A percentile compares a stretch with the other conserved stretches of the same genome.
These are phyloP conservation scores for Aspergillus sp. DNA, from an alignment of 2,329 filamentous ascomycete species.

Conservation along the genomic window DNA sequence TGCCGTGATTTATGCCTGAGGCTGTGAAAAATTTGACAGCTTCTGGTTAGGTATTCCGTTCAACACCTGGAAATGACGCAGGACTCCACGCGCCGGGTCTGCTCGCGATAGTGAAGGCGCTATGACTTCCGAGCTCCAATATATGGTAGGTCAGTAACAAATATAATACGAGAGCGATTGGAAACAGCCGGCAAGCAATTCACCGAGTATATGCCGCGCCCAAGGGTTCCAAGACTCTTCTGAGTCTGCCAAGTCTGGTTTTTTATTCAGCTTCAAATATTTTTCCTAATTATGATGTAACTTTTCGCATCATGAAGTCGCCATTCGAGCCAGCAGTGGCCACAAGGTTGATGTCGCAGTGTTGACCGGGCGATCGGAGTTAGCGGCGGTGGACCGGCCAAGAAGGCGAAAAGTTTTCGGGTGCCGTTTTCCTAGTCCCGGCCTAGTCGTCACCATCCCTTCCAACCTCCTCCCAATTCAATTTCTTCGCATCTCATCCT, in stretches of 20 bases:
- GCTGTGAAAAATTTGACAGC: neutral
- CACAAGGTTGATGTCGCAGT: neutral
- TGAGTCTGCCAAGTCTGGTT: neutral
- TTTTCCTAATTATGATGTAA: slow-evolving; percentile 3
- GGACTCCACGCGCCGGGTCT: neutral
- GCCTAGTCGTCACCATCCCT: slow-evolving; percentile 22
- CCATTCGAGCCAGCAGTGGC: neutral
- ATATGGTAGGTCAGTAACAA: neutral
- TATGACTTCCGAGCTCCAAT: neutral
- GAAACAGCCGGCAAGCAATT: neutral
- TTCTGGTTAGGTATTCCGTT: too few relatives aligned
- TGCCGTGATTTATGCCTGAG: slow-evolving; percentile 5
- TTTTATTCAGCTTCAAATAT: neutral
- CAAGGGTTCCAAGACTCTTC: neutral
- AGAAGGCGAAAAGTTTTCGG: slow-evolving; percentile 35
- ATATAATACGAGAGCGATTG: neutral
- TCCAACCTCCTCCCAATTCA: slow-evolving; percentile 23
- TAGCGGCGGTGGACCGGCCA: slow-evolving; percentile 13
- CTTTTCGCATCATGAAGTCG: neutral
- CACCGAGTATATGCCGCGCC: neutral
- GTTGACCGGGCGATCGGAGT: slow-evolving; percentile 23
- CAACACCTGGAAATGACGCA: neutral
- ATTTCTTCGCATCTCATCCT: slow-evolving; percentile 10
- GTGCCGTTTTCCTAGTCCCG: slow-evolving; percentile 23
- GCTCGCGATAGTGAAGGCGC: neutral